Evolutionary conservation across 2,329 filamentous ascomycete genomes (phyloP), one percentile per base, ranked within the genome.

Genomic region (Penicillium brasilianum): DNA sequence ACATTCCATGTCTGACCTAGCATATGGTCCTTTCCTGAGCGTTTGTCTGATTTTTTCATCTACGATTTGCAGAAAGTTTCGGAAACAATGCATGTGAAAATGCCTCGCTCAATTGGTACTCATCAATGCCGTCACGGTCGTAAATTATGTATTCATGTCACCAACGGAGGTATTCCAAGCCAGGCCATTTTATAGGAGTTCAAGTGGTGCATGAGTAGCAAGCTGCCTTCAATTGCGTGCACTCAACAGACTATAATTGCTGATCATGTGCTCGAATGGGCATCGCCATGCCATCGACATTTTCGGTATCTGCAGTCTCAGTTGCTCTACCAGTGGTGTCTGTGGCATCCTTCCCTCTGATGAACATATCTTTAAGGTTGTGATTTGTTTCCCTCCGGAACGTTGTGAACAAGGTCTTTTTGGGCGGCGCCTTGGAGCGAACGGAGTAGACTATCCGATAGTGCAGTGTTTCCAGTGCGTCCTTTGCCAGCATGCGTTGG

Each of bases 401-500:
- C 11, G 68, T 58, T 14, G 74, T 71, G 63, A 81, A 81, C 14
- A 76, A 59, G 1, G 70, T 83, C 60, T 80, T 81, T 70, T 83
- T 86, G 11, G 81, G 81, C 53, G 80, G 83, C 49, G 81, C 82
- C 66, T 84, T 85, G 11, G 90, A 90, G 52, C 92, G 84, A 51
- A 94, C 88, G 2, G 86, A 84, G 72, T 90, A 88, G 50, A 87
- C 78, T 14, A 97, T 81, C 58, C 93, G 86, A 69, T 90, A 87
- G 60, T 88, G 84, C n/a, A 97, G 79, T 59, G 88, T 84, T 69
- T 96, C 90, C 41, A 96, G 82, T 11, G 84, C 83, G 57, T 88
- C 87, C 76, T 96, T 97, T 13, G 90, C 87, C 71, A 96, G 88
- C 32, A 91, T 90, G 32, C 90, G 85, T 16, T 85, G 84, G 60